Conservation (phyloP, 2,329 filamentous ascomycete genomes). For the Arthrobotrys sphaeroides region DNA sequence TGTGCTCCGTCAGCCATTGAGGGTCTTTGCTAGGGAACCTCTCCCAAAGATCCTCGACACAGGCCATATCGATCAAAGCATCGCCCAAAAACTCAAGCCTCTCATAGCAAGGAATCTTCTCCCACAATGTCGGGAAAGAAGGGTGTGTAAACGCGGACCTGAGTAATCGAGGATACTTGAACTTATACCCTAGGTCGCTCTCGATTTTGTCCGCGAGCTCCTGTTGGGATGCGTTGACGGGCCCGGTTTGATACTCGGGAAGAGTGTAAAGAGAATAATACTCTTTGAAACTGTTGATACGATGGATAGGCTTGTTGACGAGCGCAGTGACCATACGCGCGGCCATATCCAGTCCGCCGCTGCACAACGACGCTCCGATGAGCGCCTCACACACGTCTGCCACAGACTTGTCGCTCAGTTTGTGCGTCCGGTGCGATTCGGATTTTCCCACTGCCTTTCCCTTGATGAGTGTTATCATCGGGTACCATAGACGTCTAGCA, state of each 20-base stretch:
- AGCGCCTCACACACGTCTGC: conserved; percentile 94
- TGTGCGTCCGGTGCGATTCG: conserved; percentile 68
- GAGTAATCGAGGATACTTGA: conserved; percentile 78
- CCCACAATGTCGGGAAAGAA: conserved; percentile 78
- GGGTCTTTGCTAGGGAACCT: conserved; percentile 81
- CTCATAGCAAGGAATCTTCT: conserved; percentile 86
- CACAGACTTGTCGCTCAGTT: conserved; percentile 84
- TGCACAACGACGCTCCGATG: conserved; percentile 81
- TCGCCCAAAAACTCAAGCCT: conserved; percentile 86
- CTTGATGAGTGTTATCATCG: conserved; percentile 75
- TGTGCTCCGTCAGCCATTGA: conserved; percentile 97
- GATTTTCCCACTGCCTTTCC: conserved; percentile 70
- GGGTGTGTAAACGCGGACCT: conserved; percentile 89
- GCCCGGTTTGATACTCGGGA: conserved; percentile 75
- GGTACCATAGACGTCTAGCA: conserved; percentile 79
- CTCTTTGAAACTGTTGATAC: conserved; percentile 74
- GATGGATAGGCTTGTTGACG: conserved; percentile 63
- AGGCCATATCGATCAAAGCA: conserved; percentile 83
- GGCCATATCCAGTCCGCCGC: conserved; percentile 70
- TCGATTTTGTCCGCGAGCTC: conserved; percentile 74
- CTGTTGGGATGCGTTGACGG: conserved; percentile 72
- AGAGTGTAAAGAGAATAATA: conserved; percentile 75
- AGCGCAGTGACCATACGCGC: conserved; percentile 68
- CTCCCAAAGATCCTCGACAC: conserved; percentile 82
- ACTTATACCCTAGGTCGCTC: conserved; percentile 69